Percentiles rank a stretch among this genome's conserved stretches.
phyloP scores from a whole-genome alignment of 1,139 yeast species.

The Chernovozyma sophiae-reginae region DNA sequence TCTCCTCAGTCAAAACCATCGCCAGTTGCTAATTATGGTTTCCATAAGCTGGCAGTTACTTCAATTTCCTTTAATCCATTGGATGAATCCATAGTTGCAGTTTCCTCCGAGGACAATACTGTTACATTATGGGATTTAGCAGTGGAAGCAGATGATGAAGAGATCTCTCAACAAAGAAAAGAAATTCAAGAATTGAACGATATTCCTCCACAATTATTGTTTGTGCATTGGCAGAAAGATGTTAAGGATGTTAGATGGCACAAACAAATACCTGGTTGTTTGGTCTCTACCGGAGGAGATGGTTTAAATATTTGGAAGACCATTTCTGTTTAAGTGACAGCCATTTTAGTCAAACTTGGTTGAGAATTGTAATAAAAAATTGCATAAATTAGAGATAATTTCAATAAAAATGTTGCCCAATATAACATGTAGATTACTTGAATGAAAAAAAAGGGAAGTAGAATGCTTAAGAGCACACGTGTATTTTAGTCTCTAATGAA shows the following conservation, averaged over 20 bases:
- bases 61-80: slow-evolving; percentile 92
- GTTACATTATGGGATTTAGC: slow-evolving; percentile 97
- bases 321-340: slow-evolving; percentile 80
- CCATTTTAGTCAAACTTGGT: too few relatives aligned
- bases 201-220: slow-evolving; percentile 92
- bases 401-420: too few relatives aligned
- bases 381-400: too few relatives aligned
- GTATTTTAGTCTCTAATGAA: too few relatives aligned
- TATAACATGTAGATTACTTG: too few relatives aligned
- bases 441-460: too few relatives aligned
- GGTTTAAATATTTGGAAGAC: slow-evolving; percentile 96
- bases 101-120: slow-evolving; percentile 93
- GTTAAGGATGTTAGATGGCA: slow-evolving; percentile 99
- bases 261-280: slow-evolving; percentile 91
- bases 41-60: slow-evolving; percentile 92
- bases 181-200: slow-evolving; percentile 78
- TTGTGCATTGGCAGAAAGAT: slow-evolving; percentile 97
- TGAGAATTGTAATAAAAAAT: too few relatives aligned
- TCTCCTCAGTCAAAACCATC: slow-evolving; percentile 51
- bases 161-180: slow-evolving; percentile 70
- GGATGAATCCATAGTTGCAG: slow-evolving; percentile 94
- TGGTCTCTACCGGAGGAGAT: slow-evolving; percentile 92
- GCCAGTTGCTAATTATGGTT: slow-evolving; percentile 89
- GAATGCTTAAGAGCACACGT: too few relatives aligned
- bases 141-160: slow-evolving; percentile 96